These are phyloP conservation scores for Dothideomycetidae sp. DNA, from an alignment of 2,329 filamentous ascomycete species.

Conservation along the genomic window DNA sequence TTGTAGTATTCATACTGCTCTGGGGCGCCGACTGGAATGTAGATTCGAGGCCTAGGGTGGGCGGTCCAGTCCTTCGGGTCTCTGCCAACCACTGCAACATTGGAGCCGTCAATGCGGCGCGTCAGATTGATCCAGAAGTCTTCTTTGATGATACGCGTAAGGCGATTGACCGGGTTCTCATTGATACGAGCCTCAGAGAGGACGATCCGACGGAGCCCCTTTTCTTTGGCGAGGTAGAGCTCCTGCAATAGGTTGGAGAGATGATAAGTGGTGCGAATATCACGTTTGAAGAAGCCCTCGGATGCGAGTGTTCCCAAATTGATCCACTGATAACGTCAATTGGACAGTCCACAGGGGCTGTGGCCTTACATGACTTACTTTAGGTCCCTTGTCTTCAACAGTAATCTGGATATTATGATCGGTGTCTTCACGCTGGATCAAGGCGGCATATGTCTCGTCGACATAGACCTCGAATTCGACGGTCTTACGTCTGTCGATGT, in stretches of 20 bases:
- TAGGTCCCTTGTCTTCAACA: conserved; percentile 87
- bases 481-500: conserved; percentile 4
- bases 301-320: conserved; percentile 74
- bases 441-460: conserved; percentile 62
- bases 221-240: conserved; percentile 80
- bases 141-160: conserved; percentile 73
- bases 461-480: conserved; percentile 47
- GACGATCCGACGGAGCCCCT: conserved; percentile 76
- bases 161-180: conserved; percentile 83
- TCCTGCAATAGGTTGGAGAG: conserved; percentile 93
- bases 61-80: conserved; percentile 95
- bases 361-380: conserved; percentile 40
- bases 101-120: conserved; percentile 74
- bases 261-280: conserved; percentile 93
- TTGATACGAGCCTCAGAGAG: conserved; percentile 83
- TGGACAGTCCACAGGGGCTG: too few relatives aligned
- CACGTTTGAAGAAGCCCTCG: conserved; percentile 72
- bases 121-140: conserved; percentile 91
- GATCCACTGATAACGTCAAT: conserved; percentile 48
- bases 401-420: conserved; percentile 95
- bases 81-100: conserved; percentile 68
- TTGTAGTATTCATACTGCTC: conserved; percentile 85
- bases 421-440: conserved; percentile 78
- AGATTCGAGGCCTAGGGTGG: conserved; percentile 80
- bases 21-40: conserved; percentile 69